Base-by-base conservation (phyloP, 495 filamentous ascomycete genomes). In the Penicillium tannophilum region DNA sequence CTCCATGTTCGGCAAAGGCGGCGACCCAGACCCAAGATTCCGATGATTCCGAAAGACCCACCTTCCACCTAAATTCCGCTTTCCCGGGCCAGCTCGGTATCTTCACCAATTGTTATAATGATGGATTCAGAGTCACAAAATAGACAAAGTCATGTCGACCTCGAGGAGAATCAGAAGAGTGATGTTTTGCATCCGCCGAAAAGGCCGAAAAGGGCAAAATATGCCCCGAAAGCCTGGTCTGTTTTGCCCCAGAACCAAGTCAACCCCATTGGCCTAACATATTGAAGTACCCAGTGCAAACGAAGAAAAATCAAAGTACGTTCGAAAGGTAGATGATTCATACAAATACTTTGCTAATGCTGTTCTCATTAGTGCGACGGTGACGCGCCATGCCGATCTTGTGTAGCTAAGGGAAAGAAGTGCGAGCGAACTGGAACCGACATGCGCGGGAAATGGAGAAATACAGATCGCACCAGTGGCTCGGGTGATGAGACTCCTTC, bases 191-290 rank as follows among this genome's bases (percentile, higher is more conserved):
- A 45, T 24, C 42, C 30, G 6, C 20, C 44, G 7, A 71, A 63
- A 26, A 44, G 61, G 17, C 39, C 58, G 12, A 65, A 61, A 63
- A 46, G 68, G 23, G 63, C 61, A 8, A 68, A 56, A 45, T 71
- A 71, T 50, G 63, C 54, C 30, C 59, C 66, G 4, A 71, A 62
- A 55, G 68, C 68, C 10, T 71, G 68, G 68, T 71, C 56, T 24
- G 63, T 23, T 36, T 17, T 24, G 9, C 23, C n/a, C 19, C 6
- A 41, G 6, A 41, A 17, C 1, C 16, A 16, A 41, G 16, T 42
- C 31, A 23, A 30, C 6, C 30, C 0, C 20, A 10, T 16, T 17
- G 6, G 9, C 33, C 53, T 17, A 12, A 12, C n/a, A 39, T 35
- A 1, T 30, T 9, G 30, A 16, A 71, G 68, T 54, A 57, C 44